Evolutionary conservation across 768 basidiomycete genomes (phyloP), one percentile per base, ranked within the genome.

Genomic region (Pseudohyphozyma bogoriensis): DNA sequence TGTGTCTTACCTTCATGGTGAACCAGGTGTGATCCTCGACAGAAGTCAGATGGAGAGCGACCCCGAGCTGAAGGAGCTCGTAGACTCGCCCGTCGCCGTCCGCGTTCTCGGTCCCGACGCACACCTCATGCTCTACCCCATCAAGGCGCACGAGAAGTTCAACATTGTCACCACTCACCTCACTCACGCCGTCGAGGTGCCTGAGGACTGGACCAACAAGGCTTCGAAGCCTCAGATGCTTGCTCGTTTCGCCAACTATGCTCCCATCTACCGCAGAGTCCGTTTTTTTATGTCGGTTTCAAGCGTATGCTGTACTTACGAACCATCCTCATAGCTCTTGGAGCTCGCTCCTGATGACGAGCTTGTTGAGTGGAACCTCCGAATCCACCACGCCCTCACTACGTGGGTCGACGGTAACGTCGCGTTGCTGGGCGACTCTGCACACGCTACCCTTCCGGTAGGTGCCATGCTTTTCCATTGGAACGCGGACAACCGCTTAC

Each of bases 61-160:
- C 15, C 28, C 26, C 39, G 52, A 54, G 26, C 52, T 54, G 2
- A 85, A 85, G 66, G 69, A 75, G 20, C 87, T 89, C 73, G 89
- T 90, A 65, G 82, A 85, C 68, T 65, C 78, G 1, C 85, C 88
- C 8, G 81, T 86, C 58, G 62, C 75, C n/a, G 68, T 74, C 20
- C 82, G 83, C 13, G 87, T 89, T 31, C 82, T 83, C 50, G 87
- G 89, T 11, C 80, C 91, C 20, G 89, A 54, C 29, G 52, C 52
- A 1, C 52, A 54, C 29, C 40, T 54, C 26, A 40, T 54, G 16
- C 32, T 33, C 8, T 54, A 54, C 15, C 52, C 52, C 18, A 54
- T 54, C 39, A 54, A 54, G 39, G 52, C 52, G 12, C 37, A 54
- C 39, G 26, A 54, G 39, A 29, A 26, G 0, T 54, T 29, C 52